Conservation (phyloP, 768 basidiomycete genomes). For the Macrolepiota albuminosa region DNA sequence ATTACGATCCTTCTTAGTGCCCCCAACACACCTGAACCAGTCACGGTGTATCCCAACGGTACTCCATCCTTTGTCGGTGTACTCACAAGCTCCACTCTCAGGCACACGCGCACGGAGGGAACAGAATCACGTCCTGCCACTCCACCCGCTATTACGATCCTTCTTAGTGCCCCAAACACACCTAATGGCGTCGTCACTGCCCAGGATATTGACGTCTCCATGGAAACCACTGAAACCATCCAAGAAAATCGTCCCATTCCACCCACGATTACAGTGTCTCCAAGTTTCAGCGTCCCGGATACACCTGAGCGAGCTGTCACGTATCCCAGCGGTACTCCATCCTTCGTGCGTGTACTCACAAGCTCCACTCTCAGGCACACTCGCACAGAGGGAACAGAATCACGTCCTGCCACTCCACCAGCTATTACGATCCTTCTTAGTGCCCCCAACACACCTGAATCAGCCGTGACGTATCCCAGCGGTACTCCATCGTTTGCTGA, state of each 20-base stretch:
- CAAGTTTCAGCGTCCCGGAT: background rate
- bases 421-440: background rate
- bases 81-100: background rate
- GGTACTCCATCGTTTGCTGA: background rate
- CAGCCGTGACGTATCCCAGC: background rate
- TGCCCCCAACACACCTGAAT: background rate
- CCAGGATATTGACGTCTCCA: background rate
- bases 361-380: background rate
- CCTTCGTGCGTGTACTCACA: background rate
- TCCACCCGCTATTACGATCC: background rate
- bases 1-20: background rate
- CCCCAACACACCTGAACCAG: background rate
- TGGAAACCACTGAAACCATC: background rate
- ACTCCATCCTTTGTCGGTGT: background rate
- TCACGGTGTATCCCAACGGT: background rate
- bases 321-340: background rate
- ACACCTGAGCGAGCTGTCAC: background rate
- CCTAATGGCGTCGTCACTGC: background rate
- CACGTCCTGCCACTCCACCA: background rate
- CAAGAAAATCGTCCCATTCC: background rate
- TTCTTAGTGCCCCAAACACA: background rate
- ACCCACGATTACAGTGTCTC: background rate
- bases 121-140: background rate
- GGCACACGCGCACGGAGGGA: background rate
- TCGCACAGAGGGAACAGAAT: background rate